Evolutionary conservation across 2,329 filamentous ascomycete species (phyloP), one percentile per base, ranked within the genome.

Genomic region (Aureobasidium sp.): DNA sequence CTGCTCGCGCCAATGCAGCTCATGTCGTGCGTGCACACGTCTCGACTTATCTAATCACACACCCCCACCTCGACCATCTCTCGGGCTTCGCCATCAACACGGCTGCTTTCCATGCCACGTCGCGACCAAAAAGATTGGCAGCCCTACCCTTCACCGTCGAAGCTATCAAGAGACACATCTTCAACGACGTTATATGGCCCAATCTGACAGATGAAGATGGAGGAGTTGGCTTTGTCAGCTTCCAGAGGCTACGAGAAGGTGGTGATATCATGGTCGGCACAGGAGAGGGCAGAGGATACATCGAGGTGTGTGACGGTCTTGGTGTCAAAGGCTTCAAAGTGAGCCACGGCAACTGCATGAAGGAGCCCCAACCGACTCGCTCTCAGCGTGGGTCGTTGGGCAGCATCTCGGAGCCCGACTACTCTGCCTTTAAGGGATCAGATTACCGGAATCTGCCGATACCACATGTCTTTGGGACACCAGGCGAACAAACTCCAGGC

Each of bases 141-240:
- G 93, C 89, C 0, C 78, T 97, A 4, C 91, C 92, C 0, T 87
- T 86, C 31, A 96, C 93, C n/a, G 92, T 99, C 57, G 83, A 90
- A 49, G 92, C 93, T 0, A 87, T 99, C 75, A 97, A 96, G 73
- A 86, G 81, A 0, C 92, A 99, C 75, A 90, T 99, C 64, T 99
- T 99, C 79, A 99, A 99, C 75, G 95, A 97, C 70, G 79, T 96
- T 63, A 96, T 97, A 60, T 99, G 94, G 94, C 94, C 94, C 0
- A 99, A 99, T 68, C 78, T 99, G 42, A 95, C 91, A 0, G 93
- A 99, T 70, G 94, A 99, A 76, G 94, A 96, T 72, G 91, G 92
- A 37, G 94, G 94, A 27, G 92, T 92, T 4, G 94, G 94, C 0
- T 82, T 99, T 31, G 86, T 99, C 37, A 96, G 91, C 0, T 97